Evolutionary conservation across 345 rosid species (phyloP), one percentile per base, ranked within the genome.

Genomic region (Garcia nutans): DNA sequence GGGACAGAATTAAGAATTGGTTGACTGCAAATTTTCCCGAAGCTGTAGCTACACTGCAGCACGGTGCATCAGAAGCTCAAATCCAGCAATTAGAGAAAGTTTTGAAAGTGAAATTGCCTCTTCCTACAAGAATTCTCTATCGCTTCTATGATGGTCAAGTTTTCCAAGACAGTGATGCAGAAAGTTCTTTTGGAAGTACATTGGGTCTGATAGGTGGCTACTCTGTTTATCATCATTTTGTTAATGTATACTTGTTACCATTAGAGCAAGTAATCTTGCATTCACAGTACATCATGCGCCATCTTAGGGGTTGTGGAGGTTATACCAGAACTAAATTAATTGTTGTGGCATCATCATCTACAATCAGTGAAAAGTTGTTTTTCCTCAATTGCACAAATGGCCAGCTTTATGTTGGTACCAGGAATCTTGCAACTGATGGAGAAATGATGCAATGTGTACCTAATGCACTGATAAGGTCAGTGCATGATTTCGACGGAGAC

Each of bases 391-490:
- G 99, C 79, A 55, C 78, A 3, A 80, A 68, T 79, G 99, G 97
- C 44, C 93, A 87, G 70, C 93, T 93, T 37, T 85, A 79, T 83
- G 91, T 88, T 80, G 91, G 89, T 66, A 91, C 97, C 4, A 68
- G 70, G 19, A 86, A 84, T 12, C 82, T 85, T 81, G 33, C 68
- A 17, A 42, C 11, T 2, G 76, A 82, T 16, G 87, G 84, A 64
- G 92, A 92, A 70, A 86, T 91, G 93, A 81, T 93, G 80, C 95
- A 86, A 8, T 96, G 99, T 80, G 97, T 93, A 22, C 99, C 98
- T 6, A 76, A 74, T 59, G 49, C 85, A 69, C 81, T 96, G 76
- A 74, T 92, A 74, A 77, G 68, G 6, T 86, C 93, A 19, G 87
- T 80, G 70, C 89, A 87, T 76, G 87, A 87, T 75, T 20, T 58